Base-by-base conservation (phyloP, 2,329 filamentous ascomycete genomes). In the Fusarium foetens region DNA sequence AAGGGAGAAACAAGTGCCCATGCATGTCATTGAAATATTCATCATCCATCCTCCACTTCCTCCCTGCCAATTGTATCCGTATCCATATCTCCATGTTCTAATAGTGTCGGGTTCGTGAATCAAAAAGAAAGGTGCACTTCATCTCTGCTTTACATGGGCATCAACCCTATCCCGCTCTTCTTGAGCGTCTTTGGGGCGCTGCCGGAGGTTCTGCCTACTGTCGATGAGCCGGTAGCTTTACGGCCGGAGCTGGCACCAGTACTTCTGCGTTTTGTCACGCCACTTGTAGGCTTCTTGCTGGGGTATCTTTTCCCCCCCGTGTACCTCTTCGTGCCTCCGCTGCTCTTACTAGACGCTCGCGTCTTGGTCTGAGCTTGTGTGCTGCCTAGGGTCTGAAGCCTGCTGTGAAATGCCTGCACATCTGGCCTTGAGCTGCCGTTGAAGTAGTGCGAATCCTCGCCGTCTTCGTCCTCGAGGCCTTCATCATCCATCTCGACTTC, bases 361-460 rank as follows among this genome's bases (percentile, higher is more conserved):
- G 76, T 35, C 54, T 73, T 80, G 33, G 71, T 68, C 46, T 77
- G 76, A 53, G 72, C 75, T 21, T 72, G 67, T 60, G 74, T 79
- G 58, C 68, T 78, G 48, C 71, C 75, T 31, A 80, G 74, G 17
- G 67, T 76, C 53, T 81, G 74, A 19, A 81, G 77, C 58, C 73
- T 77, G 49, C 72, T 75, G 62, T 83, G 78, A 51, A 80, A 82
- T 27, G 80, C 81, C 60, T 81, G 73, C 1, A 82, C 81, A 19
- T 81, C 77, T 16, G 79, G 70, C 13, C 71, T 58, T 9, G 78
- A 53, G 42, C 63, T 70, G 29, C 68, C 53, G 39, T 76, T 74
- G 67, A 89, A 89, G 77, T 86, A 89, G 59, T 83, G 84, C 4
- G 87, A 89, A 33, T 82, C 76, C 58, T 83, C 81, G 21, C 81